Conservation (phyloP, 371 early-diverging fungal genomes). For the Zopfochytrium polystomum region DNA sequence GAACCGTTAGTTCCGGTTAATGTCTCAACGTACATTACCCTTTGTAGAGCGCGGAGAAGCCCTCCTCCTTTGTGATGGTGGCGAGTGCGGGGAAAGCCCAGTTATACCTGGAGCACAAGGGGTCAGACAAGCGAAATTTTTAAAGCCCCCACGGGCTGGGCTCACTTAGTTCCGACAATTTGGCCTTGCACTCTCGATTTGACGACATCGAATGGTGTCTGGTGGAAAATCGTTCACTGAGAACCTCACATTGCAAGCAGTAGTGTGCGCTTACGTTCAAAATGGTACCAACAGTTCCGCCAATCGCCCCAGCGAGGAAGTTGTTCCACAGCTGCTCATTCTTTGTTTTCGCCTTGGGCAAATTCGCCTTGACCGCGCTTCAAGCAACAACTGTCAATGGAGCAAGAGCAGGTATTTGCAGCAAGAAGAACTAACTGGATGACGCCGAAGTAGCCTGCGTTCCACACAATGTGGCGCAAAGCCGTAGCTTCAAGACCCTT, state of each 20-base stretch:
- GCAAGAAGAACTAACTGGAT: conserved; percentile 55
- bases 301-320: conserved; percentile 91
- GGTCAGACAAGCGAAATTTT: too few species aligned
- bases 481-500: conserved; percentile 93
- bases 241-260: too few species aligned
- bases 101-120: conserved; percentile 70
- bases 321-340: conserved; percentile 75
- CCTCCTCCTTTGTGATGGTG: conserved; percentile 90
- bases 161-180: conserved; percentile 24
- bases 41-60: conserved; percentile 87
- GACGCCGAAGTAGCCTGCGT: conserved; percentile 70
- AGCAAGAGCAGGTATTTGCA: conserved; percentile 5
- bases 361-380: conserved; percentile 40
- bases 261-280: conserved; percentile 64
- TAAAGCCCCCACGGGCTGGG: too few species aligned
- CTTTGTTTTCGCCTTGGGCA: conserved; percentile 83
- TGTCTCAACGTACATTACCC: conserved; percentile 37
- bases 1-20: not conserved
- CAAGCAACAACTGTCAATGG: not conserved
- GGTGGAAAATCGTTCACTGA: not conserved
- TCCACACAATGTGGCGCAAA: conserved; percentile 94
- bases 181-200: conserved; percentile 95
- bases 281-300: conserved; percentile 92
- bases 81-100: conserved; percentile 83
- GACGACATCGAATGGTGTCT: conserved; percentile 94